Evolutionary conservation across 805 yeast genomes (phyloP).

Genomic region (Wickerhamiella bombiphila): DNA sequence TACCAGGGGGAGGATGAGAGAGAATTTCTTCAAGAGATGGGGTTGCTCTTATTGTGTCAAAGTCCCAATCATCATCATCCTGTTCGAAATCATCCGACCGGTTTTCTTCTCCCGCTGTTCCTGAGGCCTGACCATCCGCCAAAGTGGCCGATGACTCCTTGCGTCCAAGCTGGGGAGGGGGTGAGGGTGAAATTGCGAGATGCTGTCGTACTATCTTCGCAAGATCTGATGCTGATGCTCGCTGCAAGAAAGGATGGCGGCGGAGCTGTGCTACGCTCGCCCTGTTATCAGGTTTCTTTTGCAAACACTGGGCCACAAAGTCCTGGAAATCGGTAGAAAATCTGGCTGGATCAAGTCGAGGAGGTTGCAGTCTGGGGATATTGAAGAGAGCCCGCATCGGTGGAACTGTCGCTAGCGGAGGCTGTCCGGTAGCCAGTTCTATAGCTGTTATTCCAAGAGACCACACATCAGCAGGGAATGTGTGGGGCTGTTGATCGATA

Average conservation of each 20-base stretch:
- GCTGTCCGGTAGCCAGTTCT: conserved; percentile 57
- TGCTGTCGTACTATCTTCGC: conserved; percentile 11
- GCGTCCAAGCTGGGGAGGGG: background rate
- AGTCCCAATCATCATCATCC: conserved; percentile 27
- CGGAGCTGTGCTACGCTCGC: conserved; percentile 50
- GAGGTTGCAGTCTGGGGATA: conserved; percentile 37
- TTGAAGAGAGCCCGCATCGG: conserved; percentile 41
- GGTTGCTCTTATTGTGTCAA: conserved; percentile 24
- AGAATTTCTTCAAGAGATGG: conserved; percentile 11
- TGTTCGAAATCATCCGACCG: conserved; percentile 5
- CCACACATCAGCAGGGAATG: conserved; percentile 69
- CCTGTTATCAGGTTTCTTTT: conserved; percentile 51
- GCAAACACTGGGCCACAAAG: conserved; percentile 56
- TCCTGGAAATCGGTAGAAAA: conserved; percentile 42
- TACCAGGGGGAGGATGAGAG: conserved; percentile 7
- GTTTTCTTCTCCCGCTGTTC: background rate
- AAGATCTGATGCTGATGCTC: conserved; percentile 11
- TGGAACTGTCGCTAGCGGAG: conserved; percentile 42
- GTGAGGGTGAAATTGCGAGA: too few relatives aligned
- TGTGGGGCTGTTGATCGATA: conserved; percentile 65
- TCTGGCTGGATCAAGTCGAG: conserved; percentile 24
- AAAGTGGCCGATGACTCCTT: background rate
- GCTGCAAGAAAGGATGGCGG: conserved; percentile 42
- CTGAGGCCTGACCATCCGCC: background rate
- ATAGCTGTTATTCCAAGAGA: conserved; percentile 65